Evolutionary conservation across 768 basidiomycete species (phyloP).

Genomic region (Fistulinella prunicolor): DNA sequence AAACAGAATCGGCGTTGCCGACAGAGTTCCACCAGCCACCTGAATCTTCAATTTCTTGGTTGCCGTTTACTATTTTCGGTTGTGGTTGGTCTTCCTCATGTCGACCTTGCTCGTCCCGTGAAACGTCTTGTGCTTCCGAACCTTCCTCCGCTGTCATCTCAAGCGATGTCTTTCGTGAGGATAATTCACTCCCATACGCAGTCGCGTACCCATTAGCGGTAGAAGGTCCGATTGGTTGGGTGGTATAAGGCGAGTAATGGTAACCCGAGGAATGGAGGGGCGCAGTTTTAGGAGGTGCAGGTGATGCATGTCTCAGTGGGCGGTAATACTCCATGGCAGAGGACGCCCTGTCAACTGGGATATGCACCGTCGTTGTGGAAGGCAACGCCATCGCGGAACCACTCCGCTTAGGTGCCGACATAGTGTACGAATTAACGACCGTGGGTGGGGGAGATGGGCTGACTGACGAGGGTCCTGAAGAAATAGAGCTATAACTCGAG

Average conservation of each 20-base stretch:
- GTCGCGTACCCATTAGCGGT: constrained; percentile 39
- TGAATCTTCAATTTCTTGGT: constrained; percentile 37
- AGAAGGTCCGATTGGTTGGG: constrained; percentile 22
- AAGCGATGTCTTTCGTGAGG: constrained; percentile 27
- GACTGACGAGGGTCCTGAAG: constrained; percentile 72
- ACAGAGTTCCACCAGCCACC: constrained; percentile 64
- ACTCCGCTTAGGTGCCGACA: constrained; percentile 48
- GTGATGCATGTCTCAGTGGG: constrained; percentile 46
- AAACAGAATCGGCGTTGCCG: constrained; percentile 35
- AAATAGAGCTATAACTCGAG: constrained; percentile 89
- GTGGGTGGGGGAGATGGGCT: constrained; percentile 74
- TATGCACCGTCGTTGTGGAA: constrained; percentile 43
- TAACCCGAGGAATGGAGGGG: constrained; percentile 44
- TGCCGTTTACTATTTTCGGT: constrained; percentile 26
- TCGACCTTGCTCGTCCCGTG: constrained; percentile 5
- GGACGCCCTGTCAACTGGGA: constrained; percentile 65
- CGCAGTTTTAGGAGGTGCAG: constrained; percentile 52
- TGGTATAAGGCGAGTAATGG: constrained; percentile 28
- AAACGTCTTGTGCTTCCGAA: constrained; percentile 6
- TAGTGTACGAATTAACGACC: constrained; percentile 36
- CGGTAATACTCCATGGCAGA: constrained; percentile 77
- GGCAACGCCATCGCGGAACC: constrained; percentile 69
- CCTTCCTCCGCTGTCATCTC: constrained; percentile 31
- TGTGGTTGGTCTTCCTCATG: constrained; percentile 3
- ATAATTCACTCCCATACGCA: constrained; percentile 32